Conservation (phyloP, 306 rosid genomes). For the Notholithocarpus densiflorus region DNA sequence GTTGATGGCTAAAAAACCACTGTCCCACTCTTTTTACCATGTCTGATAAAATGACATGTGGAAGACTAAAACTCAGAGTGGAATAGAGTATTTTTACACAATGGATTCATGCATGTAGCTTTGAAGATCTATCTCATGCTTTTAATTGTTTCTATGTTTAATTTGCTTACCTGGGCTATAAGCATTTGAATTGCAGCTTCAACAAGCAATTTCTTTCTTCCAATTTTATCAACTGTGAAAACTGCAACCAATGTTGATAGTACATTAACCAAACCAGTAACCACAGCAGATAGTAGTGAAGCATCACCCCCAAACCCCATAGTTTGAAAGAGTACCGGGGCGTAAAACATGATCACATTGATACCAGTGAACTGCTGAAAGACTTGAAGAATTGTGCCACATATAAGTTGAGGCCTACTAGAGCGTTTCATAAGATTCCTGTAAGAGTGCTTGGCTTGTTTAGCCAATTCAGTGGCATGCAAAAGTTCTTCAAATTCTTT, state of each 20-base stretch:
- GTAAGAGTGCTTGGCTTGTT: slow-evolving; percentile 4
- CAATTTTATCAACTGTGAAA: slow-evolving; percentile 20
- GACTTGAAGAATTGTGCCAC: slow-evolving; percentile 7
- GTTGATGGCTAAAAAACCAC: no score
- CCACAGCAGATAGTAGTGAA: slow-evolving; percentile 24
- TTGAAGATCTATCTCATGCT: neutral
- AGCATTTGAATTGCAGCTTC: slow-evolving; percentile 34
- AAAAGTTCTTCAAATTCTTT: slow-evolving; percentile 16
- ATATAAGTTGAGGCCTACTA: slow-evolving; percentile 18
- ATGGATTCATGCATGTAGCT: neutral
- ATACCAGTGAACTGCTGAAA: slow-evolving; percentile 44
- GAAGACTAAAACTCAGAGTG: no score
- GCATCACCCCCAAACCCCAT: slow-evolving; percentile 31
- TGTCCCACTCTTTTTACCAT: no score
- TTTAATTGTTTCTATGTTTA: no score
- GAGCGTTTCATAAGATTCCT: slow-evolving; percentile 4
- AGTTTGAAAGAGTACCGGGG: slow-evolving; percentile 35
- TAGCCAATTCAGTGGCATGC: slow-evolving; percentile 10
- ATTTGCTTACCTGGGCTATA: slow-evolving; percentile 22
- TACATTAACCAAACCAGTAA: slow-evolving; percentile 25
- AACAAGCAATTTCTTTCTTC: slow-evolving; percentile 24
- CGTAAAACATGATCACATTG: slow-evolving; percentile 39
- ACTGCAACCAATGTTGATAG: slow-evolving; percentile 20
- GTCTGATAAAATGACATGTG: no score
- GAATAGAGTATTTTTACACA: no score